Evolutionary conservation across 257 asterid species (phyloP).

Genomic region (Lycium barbarum): DNA sequence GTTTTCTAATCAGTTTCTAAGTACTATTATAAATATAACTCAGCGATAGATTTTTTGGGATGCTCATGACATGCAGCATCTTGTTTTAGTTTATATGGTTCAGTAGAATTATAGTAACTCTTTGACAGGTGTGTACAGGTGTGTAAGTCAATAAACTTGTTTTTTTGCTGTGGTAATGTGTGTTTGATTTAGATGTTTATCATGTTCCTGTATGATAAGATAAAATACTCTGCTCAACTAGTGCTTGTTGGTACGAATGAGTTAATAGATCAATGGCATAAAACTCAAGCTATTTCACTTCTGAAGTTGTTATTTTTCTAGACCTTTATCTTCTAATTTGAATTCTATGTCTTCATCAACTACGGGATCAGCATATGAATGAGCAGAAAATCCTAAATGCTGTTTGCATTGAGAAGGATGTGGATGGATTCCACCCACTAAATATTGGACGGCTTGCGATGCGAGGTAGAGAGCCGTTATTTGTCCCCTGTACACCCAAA

Average conservation of each 20-base stretch:
- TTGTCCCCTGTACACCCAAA: slow-evolving; percentile 95
- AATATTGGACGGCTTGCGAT: slow-evolving; percentile 91
- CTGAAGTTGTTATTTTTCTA: not conserved
- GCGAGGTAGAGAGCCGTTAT: slow-evolving; percentile 90
- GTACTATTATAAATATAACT: not conserved
- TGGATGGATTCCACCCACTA: slow-evolving; percentile 95
- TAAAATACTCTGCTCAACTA: not conserved
- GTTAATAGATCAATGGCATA: not conserved
- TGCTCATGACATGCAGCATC: not conserved
- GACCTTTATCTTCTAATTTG: slow-evolving; percentile 19
- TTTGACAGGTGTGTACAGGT: not conserved
- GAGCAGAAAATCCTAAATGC: slow-evolving; percentile 83
- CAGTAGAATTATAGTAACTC: not conserved
- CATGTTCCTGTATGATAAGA: not conserved
- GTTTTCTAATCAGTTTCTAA: not conserved
- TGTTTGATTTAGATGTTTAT: not conserved
- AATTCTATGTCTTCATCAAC: slow-evolving; percentile 23
- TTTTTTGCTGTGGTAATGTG: not conserved
- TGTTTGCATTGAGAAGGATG: slow-evolving; percentile 89
- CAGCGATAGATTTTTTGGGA: not conserved
- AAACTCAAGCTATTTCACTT: not conserved
- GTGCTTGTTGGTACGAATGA: not conserved
- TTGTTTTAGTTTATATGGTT: not conserved
- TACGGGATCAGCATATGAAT: slow-evolving; percentile 72
- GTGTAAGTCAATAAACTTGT: not conserved